phyloP scores from a whole-genome alignment of 1,139 yeast species.

The Spencermartinsiella ligniputridi region DNA sequence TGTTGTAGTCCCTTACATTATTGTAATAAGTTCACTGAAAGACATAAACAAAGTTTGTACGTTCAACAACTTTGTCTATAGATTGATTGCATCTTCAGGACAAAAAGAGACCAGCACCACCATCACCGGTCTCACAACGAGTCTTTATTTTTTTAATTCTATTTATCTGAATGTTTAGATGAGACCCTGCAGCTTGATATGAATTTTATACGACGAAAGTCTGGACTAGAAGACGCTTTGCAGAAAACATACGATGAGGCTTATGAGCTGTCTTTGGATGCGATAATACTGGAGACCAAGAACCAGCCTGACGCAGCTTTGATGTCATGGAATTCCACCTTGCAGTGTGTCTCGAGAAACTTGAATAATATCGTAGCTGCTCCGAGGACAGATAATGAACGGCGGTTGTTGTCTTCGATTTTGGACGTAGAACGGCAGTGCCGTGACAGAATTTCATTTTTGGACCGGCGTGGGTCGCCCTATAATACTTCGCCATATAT shows the following conservation, averaged over 20 bases:
- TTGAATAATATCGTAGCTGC: slow-evolving; percentile 29
- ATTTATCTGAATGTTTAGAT: background rate
- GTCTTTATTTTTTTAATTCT: too few species aligned
- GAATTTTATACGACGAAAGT: slow-evolving; percentile 20
- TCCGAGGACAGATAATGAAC: slow-evolving; percentile 31
- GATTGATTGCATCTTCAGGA: too few species aligned
- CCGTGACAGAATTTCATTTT: slow-evolving; percentile 32
- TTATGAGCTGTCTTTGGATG: slow-evolving; percentile 34
- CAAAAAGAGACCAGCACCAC: too few species aligned
- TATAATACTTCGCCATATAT: slow-evolving; percentile 16
- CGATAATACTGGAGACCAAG: slow-evolving; percentile 34
- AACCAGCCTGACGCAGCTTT: slow-evolving; percentile 31
- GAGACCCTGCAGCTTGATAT: slow-evolving; percentile 5
- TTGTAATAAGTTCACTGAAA: too few species aligned
- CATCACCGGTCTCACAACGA: too few species aligned
- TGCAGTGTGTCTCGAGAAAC: slow-evolving; percentile 27
- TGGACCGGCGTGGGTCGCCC: slow-evolving; percentile 26
- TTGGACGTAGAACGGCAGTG: slow-evolving; percentile 37
- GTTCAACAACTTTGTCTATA: too few species aligned
- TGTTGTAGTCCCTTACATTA: too few species aligned
- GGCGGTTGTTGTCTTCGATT: slow-evolving; percentile 32
- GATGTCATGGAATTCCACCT: slow-evolving; percentile 31
- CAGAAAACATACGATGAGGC: slow-evolving; percentile 36
- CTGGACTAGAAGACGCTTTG: slow-evolving; percentile 22
- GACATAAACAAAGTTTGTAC: too few species aligned